Evolutionary conservation across 768 basidiomycete species (phyloP), one percentile per base, ranked within the genome.

Genomic region (Psilocybe sp.): DNA sequence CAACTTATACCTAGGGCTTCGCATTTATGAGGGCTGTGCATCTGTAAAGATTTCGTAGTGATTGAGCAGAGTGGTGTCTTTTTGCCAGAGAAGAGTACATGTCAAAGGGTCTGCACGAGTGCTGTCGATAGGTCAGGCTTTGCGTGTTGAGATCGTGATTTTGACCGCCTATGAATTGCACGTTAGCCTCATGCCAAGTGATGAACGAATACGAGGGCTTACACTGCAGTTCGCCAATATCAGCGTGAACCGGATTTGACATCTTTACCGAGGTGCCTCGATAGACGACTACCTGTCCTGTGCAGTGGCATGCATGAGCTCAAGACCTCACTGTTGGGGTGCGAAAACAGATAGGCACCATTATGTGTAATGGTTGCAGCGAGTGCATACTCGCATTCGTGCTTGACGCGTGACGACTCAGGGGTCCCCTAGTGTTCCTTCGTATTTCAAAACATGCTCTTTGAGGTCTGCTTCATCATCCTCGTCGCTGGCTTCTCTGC

Each of bases 41-140:
- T 92, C 96, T 74, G 98, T 89, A 46, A 85, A n/a, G n/a, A 77
- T 66, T 95, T 89, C 10, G 94, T 93, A 97, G 95, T 98, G 89
- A 42, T 97, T 87, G 35, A 99, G 77, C 2, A 99, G 77, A 0
- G 92, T 94, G 1, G 82, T 80, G 59, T 95, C 90, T 61, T 97
- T 93, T 59, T 92, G 90, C 95, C 96, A 99, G 50, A 84, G 74
- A 1, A 99, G 77, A 0, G 82, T 87, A 63, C 91, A 96, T 60
- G 93, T 95, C 80, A 95, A 98, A 6, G 98, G 77, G 61, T 99
- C 97, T 0, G 94, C 89, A 35, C 97, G 81, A 2, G 96, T 96
- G 51, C 90, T 85, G 53, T 89, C 82, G 0, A 78, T 61, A 12
- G 87, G 85, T 34, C 94, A 78, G 66, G 95, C 82, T 81, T 56